Conservation (phyloP, 495 filamentous ascomycete species). For the Trichoderma asperelloides region DNA sequence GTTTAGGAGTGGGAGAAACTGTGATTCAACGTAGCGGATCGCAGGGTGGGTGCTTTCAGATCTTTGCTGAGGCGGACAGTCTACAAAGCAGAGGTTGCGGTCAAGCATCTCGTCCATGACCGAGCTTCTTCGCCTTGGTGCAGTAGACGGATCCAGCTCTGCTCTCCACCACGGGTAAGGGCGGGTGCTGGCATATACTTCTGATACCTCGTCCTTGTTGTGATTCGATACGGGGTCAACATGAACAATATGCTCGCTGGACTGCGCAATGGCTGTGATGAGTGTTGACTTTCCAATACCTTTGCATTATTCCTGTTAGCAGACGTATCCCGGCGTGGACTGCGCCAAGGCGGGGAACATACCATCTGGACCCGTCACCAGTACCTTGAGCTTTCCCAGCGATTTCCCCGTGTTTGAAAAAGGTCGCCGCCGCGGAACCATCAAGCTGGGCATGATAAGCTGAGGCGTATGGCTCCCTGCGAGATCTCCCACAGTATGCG, state of each 20-base stretch:
- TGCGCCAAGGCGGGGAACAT: slow-evolving; percentile 17
- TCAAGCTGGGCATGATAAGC: slow-evolving; percentile 95
- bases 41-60: background rate
- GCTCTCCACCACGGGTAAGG: slow-evolving; percentile 93
- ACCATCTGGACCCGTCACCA: slow-evolving; percentile 81
- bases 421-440: slow-evolving; percentile 85
- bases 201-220: slow-evolving; percentile 51
- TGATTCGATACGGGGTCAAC: slow-evolving; percentile 63
- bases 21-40: slow-evolving; percentile 58
- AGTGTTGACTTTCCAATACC: slow-evolving; percentile 14
- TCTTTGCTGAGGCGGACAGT: background rate
- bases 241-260: slow-evolving; percentile 94
- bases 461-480: slow-evolving; percentile 46
- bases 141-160: slow-evolving; percentile 67
- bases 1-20: slow-evolving; percentile 49
- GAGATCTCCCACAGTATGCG: slow-evolving; percentile 41
- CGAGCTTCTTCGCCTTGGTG: slow-evolving; percentile 67
- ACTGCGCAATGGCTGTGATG: slow-evolving; percentile 60
- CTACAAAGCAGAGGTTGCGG: slow-evolving; percentile 90
- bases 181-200: slow-evolving; percentile 87
- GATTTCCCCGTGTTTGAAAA: slow-evolving; percentile 82
- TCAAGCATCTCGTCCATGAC: slow-evolving; percentile 76
- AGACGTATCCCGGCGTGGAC: background rate
- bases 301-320: slow-evolving; percentile 8
- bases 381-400: slow-evolving; percentile 78